Evolutionary conservation across 2,329 filamentous ascomycete species (phyloP), one percentile per base, ranked within the genome.

Genomic region (Emydomyces testavorans): DNA sequence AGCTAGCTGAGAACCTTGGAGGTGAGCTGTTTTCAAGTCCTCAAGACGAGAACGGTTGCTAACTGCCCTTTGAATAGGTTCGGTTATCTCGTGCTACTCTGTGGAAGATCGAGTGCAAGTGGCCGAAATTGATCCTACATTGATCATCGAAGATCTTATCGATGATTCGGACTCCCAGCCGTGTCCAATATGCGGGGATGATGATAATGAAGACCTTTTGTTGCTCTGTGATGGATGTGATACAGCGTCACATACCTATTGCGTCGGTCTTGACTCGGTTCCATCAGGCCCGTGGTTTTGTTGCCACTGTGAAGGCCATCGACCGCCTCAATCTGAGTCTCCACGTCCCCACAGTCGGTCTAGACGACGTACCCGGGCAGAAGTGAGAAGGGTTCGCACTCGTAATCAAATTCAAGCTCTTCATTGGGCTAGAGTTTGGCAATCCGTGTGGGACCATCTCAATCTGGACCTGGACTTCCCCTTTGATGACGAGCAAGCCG

Each of bases 141-240:
- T 71, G 63, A 56, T 71, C n/a, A 73, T 83, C 49, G 84, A 90
- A 46, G 79, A 82, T 50, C 77, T 78, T 48, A 70, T 74, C 34
- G 79, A 89, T 51, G 81, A 85, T 50, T 71, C 76, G 42, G 74
- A 78, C 56, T 72, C 74, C 40, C 78, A 78, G 49, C 85, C 85
- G 15, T 98, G 92, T 65, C 83, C 86, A 43, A 76, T 95, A 43
- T 98, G 92, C 71, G 82, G 83, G 53, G 77, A 79, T 43, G 74
- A 80, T 56, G 87, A 92, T 55, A 79, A 90, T 57, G 84, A 92
- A 64, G 84, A 93, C 54, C 75, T 88, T 15, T 76, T 94, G 45
- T 80, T 96, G 55, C 78, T 94, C 52, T 98, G 92, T 68, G 88
- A 95, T 64, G 82, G 80, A 60, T 98, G 92, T 70, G 83, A 94